Evolutionary conservation across 1,284 basidiomycete species (phyloP).

Genomic region (Trichosporon coremiiforme): DNA sequence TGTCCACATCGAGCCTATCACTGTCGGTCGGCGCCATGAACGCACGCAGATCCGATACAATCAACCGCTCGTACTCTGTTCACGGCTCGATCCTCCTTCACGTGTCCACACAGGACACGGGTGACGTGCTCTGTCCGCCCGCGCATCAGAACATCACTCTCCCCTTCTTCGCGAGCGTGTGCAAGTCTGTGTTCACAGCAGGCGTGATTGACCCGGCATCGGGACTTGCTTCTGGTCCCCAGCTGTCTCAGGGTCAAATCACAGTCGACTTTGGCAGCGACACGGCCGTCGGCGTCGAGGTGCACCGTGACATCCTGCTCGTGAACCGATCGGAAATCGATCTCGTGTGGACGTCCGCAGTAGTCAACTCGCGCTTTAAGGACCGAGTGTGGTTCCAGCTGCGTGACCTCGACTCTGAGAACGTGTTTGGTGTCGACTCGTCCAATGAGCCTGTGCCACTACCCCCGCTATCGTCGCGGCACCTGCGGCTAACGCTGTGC

Average conservation of each 20-base stretch:
- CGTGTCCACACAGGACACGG: constrained; percentile 32
- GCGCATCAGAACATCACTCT: constrained; percentile 39
- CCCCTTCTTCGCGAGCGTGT: constrained; percentile 54
- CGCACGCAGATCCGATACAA: constrained; percentile 40
- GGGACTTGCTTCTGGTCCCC: constrained; percentile 40
- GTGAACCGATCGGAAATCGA: constrained; percentile 55
- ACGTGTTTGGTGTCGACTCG: constrained; percentile 53
- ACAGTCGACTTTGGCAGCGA: constrained; percentile 51
- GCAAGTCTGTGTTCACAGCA: constrained; percentile 50
- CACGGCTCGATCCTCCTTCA: constrained; percentile 51
- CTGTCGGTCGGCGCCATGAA: constrained; percentile 20
- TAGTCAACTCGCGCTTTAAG: constrained; percentile 47
- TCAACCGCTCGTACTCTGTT: constrained; percentile 50
- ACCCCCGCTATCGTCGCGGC: constrained; percentile 49
- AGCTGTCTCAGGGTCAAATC: constrained; percentile 45
- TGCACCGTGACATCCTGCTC: constrained; percentile 51
- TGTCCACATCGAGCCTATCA: constrained; percentile 22
- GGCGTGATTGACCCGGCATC: constrained; percentile 47
- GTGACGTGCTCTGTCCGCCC: constrained; percentile 19
- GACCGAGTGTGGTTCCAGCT: constrained; percentile 53
- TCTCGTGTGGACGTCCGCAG: constrained; percentile 49
- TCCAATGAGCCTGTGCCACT: constrained; percentile 49
- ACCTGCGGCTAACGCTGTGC: constrained; percentile 46
- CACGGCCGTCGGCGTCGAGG: constrained; percentile 45
- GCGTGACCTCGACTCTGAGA: constrained; percentile 54